Base-by-base conservation (phyloP, 2,329 filamentous ascomycete species). In the Xylariaceae sp. region DNA sequence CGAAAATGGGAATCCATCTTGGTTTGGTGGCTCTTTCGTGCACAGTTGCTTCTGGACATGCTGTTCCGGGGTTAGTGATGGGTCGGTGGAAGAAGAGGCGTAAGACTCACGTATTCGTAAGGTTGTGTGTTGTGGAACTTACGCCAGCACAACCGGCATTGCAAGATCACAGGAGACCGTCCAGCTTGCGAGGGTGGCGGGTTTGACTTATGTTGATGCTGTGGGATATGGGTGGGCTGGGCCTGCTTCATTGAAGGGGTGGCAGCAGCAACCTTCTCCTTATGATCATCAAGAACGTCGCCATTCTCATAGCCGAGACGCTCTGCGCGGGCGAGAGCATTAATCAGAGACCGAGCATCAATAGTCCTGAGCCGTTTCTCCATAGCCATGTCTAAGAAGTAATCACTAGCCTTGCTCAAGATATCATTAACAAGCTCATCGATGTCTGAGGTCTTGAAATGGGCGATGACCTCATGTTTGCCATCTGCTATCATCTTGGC, bases 251-350 rank as follows among this genome's bases (percentile, higher is more conserved):
- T 37, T 43, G 48, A 40, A 3, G 52, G 20, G 18, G 52, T 40
- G 48, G 62, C 59, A 7, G 62, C 58, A 21, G 65, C 73, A 18
- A 78, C 73, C 21, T 68, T 71, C 56, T 79, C 77, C 29, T 23
- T 68, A 40, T 57, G 70, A 48, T 80, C 77, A 29, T 79, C 75
- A 12, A 83, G 71, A 2, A 81, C 72, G 51, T 85, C 83, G 29
- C 73, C 70, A 0, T 74, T 71, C 48, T 83, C 78, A 52, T 85
- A 86, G 2, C 83, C 83, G 0, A 86, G 75, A 2, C 83, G 80
- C 62, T 84, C 81, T 1, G 82, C 81, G 37, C 78, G 74, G 1
- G 82, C 82, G 19, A 86, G 74, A 14, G 81, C 80, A 54, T 85
- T 84, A 50, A 86, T 79, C 2, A 86, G 75, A 14, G 78, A 75